These are phyloP conservation scores for Fonsecaea pedrosoi DNA, from an alignment of 2,329 filamentous ascomycete species.

Conservation along the genomic window DNA sequence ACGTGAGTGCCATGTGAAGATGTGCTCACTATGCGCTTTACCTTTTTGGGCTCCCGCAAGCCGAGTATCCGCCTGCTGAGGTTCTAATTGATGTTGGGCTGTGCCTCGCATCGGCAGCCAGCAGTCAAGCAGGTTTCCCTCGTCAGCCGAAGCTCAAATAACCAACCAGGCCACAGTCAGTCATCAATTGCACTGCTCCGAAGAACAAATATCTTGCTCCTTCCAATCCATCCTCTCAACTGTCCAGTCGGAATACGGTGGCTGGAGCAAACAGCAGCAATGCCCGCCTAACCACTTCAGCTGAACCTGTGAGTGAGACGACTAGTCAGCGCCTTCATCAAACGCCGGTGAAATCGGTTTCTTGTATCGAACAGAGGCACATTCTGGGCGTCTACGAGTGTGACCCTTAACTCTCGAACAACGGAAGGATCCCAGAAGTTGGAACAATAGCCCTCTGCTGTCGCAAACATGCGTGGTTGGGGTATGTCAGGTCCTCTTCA, in stretches of 20 bases:
- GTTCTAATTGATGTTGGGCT: constrained; percentile 13
- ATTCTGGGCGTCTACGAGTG: neutral
- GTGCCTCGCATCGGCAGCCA: constrained; percentile 14
- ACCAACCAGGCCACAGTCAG: constrained; percentile 1
- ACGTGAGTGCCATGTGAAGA: neutral
- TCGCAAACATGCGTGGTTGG: constrained; percentile 34
- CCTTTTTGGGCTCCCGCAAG: neutral
- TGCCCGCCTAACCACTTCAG: neutral
- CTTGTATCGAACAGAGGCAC: neutral
- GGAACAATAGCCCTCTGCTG: neutral
- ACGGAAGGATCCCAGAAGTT: neutral
- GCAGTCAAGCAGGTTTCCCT: constrained; percentile 7
- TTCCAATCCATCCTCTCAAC: neutral
- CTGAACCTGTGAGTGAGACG: constrained; percentile 1
- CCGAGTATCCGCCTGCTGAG: constrained; percentile 5
- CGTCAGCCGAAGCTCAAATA: constrained; percentile 10
- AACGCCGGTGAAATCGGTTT: neutral
- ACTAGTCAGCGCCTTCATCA: constrained; percentile 1
- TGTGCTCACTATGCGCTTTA: neutral
- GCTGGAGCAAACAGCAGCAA: constrained; percentile 1
- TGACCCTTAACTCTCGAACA: neutral
- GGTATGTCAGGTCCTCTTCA: constrained; percentile 25
- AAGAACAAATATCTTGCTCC: neutral
- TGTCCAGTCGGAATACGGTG: neutral
- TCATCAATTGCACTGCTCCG: neutral